A percentile compares a stretch with the other conserved stretches of the same genome.
Conservation (phyloP, 176 grass and related monocot genomes). For the Triticum urartu region DNA sequence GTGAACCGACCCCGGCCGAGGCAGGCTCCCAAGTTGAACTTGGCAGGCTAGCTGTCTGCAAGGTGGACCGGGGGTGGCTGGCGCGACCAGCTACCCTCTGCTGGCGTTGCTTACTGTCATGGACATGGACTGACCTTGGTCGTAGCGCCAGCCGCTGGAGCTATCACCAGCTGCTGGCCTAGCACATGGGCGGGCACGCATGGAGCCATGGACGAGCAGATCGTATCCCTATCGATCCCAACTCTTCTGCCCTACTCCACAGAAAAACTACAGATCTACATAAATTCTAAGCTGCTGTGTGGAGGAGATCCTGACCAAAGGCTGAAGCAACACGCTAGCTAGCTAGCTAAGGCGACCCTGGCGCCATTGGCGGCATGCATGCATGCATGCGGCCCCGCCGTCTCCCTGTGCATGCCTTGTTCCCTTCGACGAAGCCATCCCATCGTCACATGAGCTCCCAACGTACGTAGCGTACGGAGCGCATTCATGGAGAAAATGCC, state of each 20-base stretch:
- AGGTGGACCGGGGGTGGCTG: not conserved
- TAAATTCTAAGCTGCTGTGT: not conserved
- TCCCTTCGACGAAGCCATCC: constrained; percentile 36
- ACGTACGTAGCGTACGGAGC: not conserved
- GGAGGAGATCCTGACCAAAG: not conserved
- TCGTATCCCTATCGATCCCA: not conserved
- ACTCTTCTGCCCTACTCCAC: not conserved
- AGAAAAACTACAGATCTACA: not conserved
- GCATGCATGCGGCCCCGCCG: not conserved
- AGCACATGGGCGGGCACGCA: not conserved
- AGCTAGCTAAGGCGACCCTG: constrained; percentile 3
- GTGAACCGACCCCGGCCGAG: not conserved
- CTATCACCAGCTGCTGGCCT: not conserved
- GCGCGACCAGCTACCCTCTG: not conserved
- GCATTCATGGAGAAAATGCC: not conserved
- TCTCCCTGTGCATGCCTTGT: constrained; percentile 23
- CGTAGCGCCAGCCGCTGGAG: not conserved
- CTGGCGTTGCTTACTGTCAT: not conserved
- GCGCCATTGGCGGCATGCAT: constrained; percentile 5
- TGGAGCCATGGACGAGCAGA: not conserved
- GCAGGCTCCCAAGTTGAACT: not conserved
- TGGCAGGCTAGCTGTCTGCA: not conserved
- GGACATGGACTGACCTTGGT: not conserved
- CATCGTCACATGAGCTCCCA: constrained; percentile 34
- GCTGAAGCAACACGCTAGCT: not conserved